phyloP scores from a whole-genome alignment of 2,329 filamentous ascomycete genomes.

The Lasiodiplodia sp. region DNA sequence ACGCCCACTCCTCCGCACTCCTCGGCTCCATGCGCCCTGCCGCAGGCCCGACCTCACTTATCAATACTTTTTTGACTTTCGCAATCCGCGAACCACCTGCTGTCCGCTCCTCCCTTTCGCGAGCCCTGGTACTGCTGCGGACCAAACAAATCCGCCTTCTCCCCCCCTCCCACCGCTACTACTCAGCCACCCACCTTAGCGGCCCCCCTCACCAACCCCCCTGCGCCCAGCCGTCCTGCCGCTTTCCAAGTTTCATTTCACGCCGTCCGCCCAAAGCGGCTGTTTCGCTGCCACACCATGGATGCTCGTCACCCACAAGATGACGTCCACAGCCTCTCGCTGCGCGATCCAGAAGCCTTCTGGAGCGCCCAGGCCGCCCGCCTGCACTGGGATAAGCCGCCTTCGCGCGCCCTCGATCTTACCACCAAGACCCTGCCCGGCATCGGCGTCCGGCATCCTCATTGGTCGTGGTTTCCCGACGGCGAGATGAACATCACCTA shows the following conservation, averaged over 20 bases:
- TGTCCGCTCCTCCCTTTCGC: not conserved
- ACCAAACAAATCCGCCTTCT: not conserved
- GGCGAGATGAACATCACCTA: constrained; percentile 91
- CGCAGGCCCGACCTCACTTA: constrained; percentile 18
- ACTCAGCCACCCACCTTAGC: not conserved
- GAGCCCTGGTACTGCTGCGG: not conserved
- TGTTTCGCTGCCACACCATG: constrained; percentile 26
- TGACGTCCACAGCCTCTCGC: constrained; percentile 62
- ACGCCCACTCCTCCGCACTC: constrained; percentile 1
- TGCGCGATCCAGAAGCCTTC: constrained; percentile 74
- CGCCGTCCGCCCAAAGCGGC: not conserved
- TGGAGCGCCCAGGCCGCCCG: constrained; percentile 78
- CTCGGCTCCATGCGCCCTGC: constrained; percentile 17
- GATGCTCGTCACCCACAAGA: constrained; percentile 54
- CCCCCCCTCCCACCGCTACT: not conserved
- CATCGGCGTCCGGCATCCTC: constrained; percentile 71
- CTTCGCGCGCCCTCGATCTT: constrained; percentile 66
- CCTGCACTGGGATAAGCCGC: constrained; percentile 81
- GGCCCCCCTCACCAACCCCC: not conserved
- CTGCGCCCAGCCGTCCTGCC: not conserved
- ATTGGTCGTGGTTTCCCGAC: constrained; percentile 90
- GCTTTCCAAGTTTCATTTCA: not conserved
- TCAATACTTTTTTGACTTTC: constrained; percentile 25
- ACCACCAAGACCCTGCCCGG: constrained; percentile 69
- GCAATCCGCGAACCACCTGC: not conserved